phyloP scores from a whole-genome alignment of 345 rosid species.

The Melastoma malabathricum region DNA sequence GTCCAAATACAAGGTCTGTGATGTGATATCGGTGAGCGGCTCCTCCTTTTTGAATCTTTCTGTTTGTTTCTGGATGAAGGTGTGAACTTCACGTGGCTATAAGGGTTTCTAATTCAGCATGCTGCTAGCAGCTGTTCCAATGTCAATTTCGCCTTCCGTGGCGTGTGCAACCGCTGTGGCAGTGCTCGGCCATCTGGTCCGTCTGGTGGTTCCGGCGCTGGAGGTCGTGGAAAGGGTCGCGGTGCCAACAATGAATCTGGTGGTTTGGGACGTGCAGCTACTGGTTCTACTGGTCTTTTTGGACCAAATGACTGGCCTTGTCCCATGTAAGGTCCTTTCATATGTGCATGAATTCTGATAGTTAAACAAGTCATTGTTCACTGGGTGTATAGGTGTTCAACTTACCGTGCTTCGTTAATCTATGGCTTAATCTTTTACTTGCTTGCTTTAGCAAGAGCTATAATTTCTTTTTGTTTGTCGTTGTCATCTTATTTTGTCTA shows the following conservation, averaged over 20 bases:
- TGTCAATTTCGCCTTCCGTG: slow-evolving; percentile 96
- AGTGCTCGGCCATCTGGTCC: slow-evolving; percentile 89
- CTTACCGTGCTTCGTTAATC: too few relatives aligned
- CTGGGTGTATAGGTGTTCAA: not conserved
- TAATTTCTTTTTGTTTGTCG: too few relatives aligned
- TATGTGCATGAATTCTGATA: not conserved
- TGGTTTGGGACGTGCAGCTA: slow-evolving; percentile 31
- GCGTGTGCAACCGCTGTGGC: slow-evolving; percentile 94
- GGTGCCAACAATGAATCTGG: slow-evolving; percentile 36
- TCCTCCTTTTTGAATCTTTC: slow-evolving; percentile 31
- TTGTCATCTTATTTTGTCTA: too few relatives aligned
- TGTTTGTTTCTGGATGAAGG: slow-evolving; percentile 1
- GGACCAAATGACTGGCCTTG: slow-evolving; percentile 99
- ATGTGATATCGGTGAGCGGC: slow-evolving; percentile 99
- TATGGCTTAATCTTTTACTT: too few relatives aligned
- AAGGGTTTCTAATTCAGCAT: slow-evolving; percentile 13
- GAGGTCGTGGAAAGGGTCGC: slow-evolving; percentile 81
- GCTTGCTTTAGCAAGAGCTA: too few relatives aligned
- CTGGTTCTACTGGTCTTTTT: slow-evolving; percentile 70
- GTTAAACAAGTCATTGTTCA: not conserved
- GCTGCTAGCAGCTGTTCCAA: slow-evolving; percentile 77
- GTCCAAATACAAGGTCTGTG: slow-evolving; percentile 99
- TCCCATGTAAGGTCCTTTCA: slow-evolving; percentile 74
- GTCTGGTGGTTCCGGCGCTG: slow-evolving; percentile 55
- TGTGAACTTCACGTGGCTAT: not conserved